Evolutionary conservation across 805 yeast genomes (phyloP).

Genomic region (Zygoascus biomembranicola): DNA sequence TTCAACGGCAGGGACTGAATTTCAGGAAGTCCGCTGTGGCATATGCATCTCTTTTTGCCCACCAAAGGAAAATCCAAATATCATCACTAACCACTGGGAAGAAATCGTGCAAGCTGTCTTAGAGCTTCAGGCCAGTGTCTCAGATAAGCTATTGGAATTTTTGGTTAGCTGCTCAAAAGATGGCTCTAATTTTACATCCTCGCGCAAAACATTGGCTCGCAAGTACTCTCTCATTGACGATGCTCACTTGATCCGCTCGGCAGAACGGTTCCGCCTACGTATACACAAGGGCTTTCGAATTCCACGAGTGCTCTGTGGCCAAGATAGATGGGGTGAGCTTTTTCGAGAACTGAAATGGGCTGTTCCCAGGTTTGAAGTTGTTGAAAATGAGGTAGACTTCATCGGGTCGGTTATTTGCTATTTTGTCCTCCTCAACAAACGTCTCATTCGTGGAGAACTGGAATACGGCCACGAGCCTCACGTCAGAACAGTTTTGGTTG

Average conservation of each 20-base stretch:
- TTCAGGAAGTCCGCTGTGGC: slow-evolving; percentile 15
- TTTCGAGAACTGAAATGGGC: slow-evolving; percentile 10
- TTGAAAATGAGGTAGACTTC: slow-evolving; percentile 8
- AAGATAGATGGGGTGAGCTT: slow-evolving; percentile 17
- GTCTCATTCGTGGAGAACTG: neutral
- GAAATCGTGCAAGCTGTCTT: slow-evolving; percentile 19
- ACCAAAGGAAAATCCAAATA: slow-evolving; percentile 8
- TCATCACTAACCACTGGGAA: slow-evolving; percentile 18
- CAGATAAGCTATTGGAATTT: slow-evolving; percentile 1
- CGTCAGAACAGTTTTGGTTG: slow-evolving; percentile 15
- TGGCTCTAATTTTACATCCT: neutral
- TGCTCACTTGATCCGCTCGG: neutral
- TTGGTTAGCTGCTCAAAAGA: neutral
- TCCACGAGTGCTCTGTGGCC: slow-evolving; percentile 23
- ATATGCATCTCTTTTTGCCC: slow-evolving; percentile 13
- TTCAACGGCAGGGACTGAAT: neutral
- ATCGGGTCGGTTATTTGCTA: slow-evolving; percentile 5
- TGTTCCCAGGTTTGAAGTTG: slow-evolving; percentile 5
- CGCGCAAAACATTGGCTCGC: neutral
- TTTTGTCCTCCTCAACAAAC: neutral
- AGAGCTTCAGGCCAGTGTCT: slow-evolving; percentile 12
- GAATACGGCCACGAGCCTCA: slow-evolving; percentile 1
- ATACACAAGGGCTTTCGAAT: slow-evolving; percentile 10
- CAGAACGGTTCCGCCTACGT: neutral
- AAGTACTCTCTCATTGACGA: neutral